These are phyloP conservation scores for Chlorella sp. DNA, from an alignment of 139 green algal genomes.

Conservation along the genomic window DNA sequence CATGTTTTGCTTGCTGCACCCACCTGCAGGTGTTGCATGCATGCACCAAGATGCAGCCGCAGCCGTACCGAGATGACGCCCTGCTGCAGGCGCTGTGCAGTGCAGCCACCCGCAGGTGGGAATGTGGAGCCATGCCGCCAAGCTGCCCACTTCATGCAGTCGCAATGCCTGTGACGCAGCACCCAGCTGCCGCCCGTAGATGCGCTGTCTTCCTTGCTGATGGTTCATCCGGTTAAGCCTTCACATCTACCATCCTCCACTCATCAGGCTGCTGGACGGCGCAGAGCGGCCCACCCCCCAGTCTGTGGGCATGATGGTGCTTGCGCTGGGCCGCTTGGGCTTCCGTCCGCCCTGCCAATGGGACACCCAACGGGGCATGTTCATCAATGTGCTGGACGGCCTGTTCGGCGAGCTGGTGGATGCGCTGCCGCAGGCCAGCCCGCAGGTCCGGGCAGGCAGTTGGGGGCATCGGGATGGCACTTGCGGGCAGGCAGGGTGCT, in stretches of 20 bases:
- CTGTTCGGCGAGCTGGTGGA: background rate
- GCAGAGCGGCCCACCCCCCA: background rate
- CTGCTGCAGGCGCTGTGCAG: background rate
- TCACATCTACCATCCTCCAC: no score
- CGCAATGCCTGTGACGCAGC: no score
- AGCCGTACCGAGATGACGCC: background rate
- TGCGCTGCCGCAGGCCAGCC: background rate
- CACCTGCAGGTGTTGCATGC: conserved; percentile 11
- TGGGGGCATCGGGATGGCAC: no score
- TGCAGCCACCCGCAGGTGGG: background rate
- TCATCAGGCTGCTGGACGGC: background rate
- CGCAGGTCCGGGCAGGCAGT: background rate
- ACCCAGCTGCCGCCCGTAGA: no score
- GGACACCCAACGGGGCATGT: background rate
- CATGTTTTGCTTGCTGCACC: no score
- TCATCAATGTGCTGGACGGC: background rate
- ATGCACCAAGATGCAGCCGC: background rate
- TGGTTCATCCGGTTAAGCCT: no score
- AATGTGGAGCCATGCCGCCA: no score
- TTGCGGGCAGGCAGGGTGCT: no score
- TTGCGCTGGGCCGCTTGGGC: background rate
- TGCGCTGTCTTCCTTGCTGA: no score
- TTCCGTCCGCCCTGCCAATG: conserved; percentile 19
- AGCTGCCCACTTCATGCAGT: no score
- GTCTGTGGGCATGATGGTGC: background rate